Evolutionary conservation across 192 early-diverging fungal genomes (phyloP).

Genomic region (Coemansia sp.): DNA sequence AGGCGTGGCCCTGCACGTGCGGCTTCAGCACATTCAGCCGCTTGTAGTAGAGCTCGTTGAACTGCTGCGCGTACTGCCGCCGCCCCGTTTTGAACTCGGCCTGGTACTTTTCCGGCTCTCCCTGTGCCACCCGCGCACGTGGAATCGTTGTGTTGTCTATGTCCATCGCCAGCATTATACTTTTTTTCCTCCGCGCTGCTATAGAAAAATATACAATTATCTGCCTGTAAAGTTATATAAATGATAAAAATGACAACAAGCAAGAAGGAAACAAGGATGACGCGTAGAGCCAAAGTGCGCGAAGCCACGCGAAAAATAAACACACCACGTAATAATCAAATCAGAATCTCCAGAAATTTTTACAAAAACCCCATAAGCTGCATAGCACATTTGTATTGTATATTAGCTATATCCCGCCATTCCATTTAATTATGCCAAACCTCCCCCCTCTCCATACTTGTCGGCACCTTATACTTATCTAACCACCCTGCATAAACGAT

Average conservation of each 20-base stretch:
- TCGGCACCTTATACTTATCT: no score
- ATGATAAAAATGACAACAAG: background rate
- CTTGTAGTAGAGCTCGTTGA: slow-evolving; percentile 80
- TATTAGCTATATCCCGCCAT: no score
- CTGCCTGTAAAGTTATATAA: background rate
- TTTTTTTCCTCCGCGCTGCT: no score
- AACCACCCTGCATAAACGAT: background rate
- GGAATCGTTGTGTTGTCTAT: background rate
- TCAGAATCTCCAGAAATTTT: background rate
- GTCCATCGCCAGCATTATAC: slow-evolving; percentile 9
- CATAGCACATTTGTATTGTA: no score
- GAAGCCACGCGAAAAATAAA: background rate
- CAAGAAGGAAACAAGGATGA: background rate
- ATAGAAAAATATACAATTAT: background rate
- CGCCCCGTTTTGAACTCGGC: slow-evolving; percentile 42
- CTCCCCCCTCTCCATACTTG: no score
- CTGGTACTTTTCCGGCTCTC: background rate
- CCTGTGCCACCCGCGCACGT: background rate
- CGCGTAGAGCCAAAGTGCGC: background rate
- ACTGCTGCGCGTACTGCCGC: slow-evolving; percentile 76
- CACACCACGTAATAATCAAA: background rate
- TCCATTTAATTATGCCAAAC: no score
- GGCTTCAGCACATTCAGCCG: slow-evolving; percentile 68
- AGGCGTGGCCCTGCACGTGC: slow-evolving; percentile 57
- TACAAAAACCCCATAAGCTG: background rate